These are phyloP conservation scores for Hymenoscyphus repandus DNA, from an alignment of 2,329 filamentous ascomycete species.

Conservation along the genomic window DNA sequence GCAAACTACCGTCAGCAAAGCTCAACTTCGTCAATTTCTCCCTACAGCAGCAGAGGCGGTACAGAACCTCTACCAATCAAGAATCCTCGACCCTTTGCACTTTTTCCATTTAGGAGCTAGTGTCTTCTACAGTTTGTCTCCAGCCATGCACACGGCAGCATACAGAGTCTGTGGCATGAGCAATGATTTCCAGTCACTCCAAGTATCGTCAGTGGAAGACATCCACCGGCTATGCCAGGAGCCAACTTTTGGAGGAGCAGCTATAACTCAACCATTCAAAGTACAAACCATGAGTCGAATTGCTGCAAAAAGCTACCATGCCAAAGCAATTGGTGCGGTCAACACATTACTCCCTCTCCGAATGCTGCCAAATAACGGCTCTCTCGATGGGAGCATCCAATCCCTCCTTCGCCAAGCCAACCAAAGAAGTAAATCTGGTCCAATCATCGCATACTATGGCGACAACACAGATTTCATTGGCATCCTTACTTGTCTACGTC, in stretches of 20 bases:
- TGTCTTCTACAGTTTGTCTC: slow-evolving; percentile 67
- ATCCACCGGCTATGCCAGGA: slow-evolving; percentile 61
- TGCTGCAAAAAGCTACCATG: slow-evolving; percentile 64
- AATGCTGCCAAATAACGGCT: slow-evolving; percentile 30
- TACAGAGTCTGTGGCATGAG: slow-evolving; percentile 62
- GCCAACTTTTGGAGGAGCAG: slow-evolving; percentile 65
- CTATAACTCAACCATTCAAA: slow-evolving; percentile 69
- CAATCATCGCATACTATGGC: slow-evolving; percentile 65
- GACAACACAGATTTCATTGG: slow-evolving; percentile 83
- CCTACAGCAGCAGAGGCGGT: slow-evolving; percentile 58
- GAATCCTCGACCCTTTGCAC: slow-evolving; percentile 63
- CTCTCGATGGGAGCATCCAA: slow-evolving; percentile 44
- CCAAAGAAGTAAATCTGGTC: slow-evolving; percentile 58
- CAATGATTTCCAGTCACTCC: slow-evolving; percentile 60
- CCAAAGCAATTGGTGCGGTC: slow-evolving; percentile 68
- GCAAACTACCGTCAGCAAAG: slow-evolving; percentile 45
- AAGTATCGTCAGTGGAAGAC: slow-evolving; percentile 56
- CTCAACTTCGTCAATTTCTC: slow-evolving; percentile 27
- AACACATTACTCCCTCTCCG: slow-evolving; percentile 72
- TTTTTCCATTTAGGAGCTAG: slow-evolving; percentile 72
- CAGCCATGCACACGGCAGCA: slow-evolving; percentile 72
- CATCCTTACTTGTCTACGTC: slow-evolving; percentile 65
- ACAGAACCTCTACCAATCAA: slow-evolving; percentile 59
- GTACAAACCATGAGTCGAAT: slow-evolving; percentile 62
- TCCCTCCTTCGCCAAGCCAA: slow-evolving; percentile 33